Base-by-base conservation (phyloP, 73 alveolate genomes). In the Paramecium octaurelia region DNA sequence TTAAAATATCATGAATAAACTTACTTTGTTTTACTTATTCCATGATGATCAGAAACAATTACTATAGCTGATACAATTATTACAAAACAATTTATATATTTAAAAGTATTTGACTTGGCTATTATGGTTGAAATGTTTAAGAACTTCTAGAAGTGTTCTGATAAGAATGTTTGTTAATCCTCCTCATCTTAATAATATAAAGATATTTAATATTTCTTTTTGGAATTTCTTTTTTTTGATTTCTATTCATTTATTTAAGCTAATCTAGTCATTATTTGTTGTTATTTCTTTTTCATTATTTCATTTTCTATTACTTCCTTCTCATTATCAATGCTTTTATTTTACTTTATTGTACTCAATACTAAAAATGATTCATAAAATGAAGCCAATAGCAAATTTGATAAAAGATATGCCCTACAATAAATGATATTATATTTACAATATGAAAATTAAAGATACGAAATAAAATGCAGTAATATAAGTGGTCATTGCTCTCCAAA, bases 321-420 rank as follows among this genome's bases (percentile, higher is more conserved):
- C 16, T 80, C 91, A 23, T 80, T 80, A 6, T 80, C 76, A 14
- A 80, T 1, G 4, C 21, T 80, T 24, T 80, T 80, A 80, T 80
- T 80, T 20, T 21, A 6, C 24, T 89, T 89, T 43, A 89, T 89
- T 38, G 91, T 27, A 70, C 94, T 89, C 11, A 44, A 24, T n/a
- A 70, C 94, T 34, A 70, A 50, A 89, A 89, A 89, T 29, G 92
- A 70, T 89, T 89, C 94, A 89, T 89, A 89, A n/a, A 89, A 71
- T 71, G 86, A 36, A 23, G 94, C 94, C 18, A 89, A 73, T 20
- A 89, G 29, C 34, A 89, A 70, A 40, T 89, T 89, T 44, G 92
- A 46, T 12, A 89, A n/a, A 8, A 89, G 36, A 50, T 89, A 89
- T 6, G 94, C 86, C 50, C 84, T 68, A 68, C 12, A 8, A 27